Percentiles rank a stretch among this genome's conserved stretches.
Evolutionary conservation across 192 early-diverging fungal genomes (phyloP).

Genomic region (Pilaira anomala): DNA sequence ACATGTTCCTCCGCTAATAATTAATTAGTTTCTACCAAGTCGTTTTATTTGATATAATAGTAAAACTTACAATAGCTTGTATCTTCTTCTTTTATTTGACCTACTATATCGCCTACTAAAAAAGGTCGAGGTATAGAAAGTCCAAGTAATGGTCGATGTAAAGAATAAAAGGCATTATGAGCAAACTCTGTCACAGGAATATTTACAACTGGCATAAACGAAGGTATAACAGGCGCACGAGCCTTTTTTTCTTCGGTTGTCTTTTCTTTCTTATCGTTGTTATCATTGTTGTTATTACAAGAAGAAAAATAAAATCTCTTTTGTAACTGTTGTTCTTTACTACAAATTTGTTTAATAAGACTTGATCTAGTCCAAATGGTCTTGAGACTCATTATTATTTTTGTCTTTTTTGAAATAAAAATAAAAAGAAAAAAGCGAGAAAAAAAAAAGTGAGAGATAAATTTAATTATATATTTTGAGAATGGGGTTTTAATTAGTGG

Average conservation of each 20-base stretch:
- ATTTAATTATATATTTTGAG: neutral
- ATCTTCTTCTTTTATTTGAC: neutral
- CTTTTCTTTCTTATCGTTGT: constrained; percentile 5
- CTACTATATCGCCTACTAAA: neutral
- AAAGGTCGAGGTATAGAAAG: constrained; percentile 40
- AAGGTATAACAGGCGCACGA: constrained; percentile 28
- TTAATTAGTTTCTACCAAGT: neutral
- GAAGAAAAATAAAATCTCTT: neutral
- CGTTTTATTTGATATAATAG: neutral
- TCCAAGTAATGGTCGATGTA: constrained; percentile 49
- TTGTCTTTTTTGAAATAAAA: neutral
- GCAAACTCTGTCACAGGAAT: constrained; percentile 47
- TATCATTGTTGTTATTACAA: neutral
- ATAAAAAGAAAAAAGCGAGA: constrained; percentile 8
- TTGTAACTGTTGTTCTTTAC: too few species aligned
- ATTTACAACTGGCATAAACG: constrained; percentile 20
- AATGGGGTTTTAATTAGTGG: neutral
- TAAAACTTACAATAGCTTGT: neutral
- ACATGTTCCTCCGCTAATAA: constrained; percentile 1
- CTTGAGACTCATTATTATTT: too few species aligned
- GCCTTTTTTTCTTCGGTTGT: constrained; percentile 9
- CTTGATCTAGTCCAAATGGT: too few species aligned
- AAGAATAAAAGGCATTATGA: constrained; percentile 55
- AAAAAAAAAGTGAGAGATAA: neutral
- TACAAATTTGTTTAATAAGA: too few species aligned